Evolutionary conservation across 306 rosid species (phyloP).

Genomic region (Cucurbita argyrosperma): DNA sequence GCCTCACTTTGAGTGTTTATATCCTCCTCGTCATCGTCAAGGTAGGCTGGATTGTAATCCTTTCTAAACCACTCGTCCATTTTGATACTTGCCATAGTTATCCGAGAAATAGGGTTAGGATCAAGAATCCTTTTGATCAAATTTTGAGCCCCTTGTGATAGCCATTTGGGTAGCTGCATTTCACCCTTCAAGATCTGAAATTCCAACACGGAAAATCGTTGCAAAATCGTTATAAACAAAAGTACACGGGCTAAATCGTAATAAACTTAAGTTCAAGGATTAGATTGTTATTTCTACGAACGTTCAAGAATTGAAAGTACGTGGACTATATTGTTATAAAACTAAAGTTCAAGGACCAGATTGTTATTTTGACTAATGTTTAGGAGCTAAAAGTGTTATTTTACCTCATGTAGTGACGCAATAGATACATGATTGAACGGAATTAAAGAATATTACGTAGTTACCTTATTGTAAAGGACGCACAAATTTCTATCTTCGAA

Average conservation of each 20-base stretch:
- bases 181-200: constrained; percentile 70
- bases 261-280: too few relatives aligned
- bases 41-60: constrained; percentile 39
- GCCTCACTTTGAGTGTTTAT: constrained; percentile 9
- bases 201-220: neutral
- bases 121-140: constrained; percentile 69
- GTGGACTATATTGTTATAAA: too few relatives aligned
- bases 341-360: too few relatives aligned
- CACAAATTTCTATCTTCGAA: constrained; percentile 86
- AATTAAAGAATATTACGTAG: neutral
- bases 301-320: too few relatives aligned
- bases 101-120: constrained; percentile 54
- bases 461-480: constrained; percentile 85
- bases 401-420: too few relatives aligned
- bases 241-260: too few relatives aligned
- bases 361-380: too few relatives aligned
- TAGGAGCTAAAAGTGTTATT: too few relatives aligned
- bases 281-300: too few relatives aligned
- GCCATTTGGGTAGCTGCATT: constrained; percentile 50
- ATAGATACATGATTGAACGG: too few relatives aligned
- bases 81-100: constrained; percentile 51
- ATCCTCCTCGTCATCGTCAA: constrained; percentile 63
- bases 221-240: too few relatives aligned
- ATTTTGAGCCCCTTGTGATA: constrained; percentile 54
- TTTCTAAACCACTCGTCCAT: constrained; percentile 74